Evolutionary conservation across 2,329 filamentous ascomycete genomes (phyloP), one percentile per base, ranked within the genome.

Genomic region (Sclerotinia borealis): DNA sequence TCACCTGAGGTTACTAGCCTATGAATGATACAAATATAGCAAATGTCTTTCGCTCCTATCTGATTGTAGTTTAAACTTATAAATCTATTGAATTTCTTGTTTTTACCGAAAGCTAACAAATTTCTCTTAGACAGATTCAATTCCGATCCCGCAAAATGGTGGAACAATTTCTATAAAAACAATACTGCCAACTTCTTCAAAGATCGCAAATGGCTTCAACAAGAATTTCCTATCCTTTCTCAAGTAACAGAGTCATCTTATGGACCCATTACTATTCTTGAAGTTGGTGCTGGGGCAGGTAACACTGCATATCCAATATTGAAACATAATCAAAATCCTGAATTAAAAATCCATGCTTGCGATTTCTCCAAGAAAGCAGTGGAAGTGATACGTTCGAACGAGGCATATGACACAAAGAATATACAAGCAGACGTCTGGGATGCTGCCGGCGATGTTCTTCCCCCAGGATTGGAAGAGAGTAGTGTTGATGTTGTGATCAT

Each of bases 181-280:
- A 98, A 99, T 77, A 91, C 90, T 25, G 85, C 88, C 72, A 98
- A 98, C 74, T 99, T 99, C 78, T 99, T 99, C 85, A 99, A 99
- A 78, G 90, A 99, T 75, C 85, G 95, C 68, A 98, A 98, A 76
- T 99, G 95, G 95, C 80, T 99, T 37, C 89, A 90, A 68, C 93
- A 98, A 76, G 95, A 99, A 76, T 99, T 99, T 68, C 95, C 95
- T 0, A 79, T 98, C 4, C 79, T 99, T n/a, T 85, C 83, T 29
- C 83, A 90, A 64, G 83, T 96, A 58, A 93, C 90, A 15, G 79
- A 82, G 63, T 83, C 85, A 67, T 86, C 87, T 64, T 86, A 88
- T 2, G 91, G 90, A 4, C 82, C 83, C 29, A 82, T 86, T 64
- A 84, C 87, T 10, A 77, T 99, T 54, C 80, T 99, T 47, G 95